Evolutionary conservation across 2,329 filamentous ascomycete species (phyloP).

Genomic region (Diaporthe citrichinensis): DNA sequence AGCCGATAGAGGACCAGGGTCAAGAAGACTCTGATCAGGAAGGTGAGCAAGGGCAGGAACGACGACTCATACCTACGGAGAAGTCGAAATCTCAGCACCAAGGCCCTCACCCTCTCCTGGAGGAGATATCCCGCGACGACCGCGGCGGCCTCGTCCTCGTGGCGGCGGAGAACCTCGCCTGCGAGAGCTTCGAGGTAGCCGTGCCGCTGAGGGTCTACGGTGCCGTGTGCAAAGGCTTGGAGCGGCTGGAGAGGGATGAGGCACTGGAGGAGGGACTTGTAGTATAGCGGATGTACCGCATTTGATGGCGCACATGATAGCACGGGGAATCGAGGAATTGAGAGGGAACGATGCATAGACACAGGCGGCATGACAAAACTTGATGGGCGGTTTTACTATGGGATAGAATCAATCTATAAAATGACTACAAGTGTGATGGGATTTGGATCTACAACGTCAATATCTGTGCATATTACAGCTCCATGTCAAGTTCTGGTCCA

Average conservation of each 20-base stretch:
- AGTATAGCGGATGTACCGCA: conserved; percentile 36
- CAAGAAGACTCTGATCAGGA: conserved; percentile 45
- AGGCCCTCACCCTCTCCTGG: conserved; percentile 72
- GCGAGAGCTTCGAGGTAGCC: conserved; percentile 91
- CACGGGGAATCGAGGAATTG: neutral
- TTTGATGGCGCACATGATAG: conserved; percentile 9
- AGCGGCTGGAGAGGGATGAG: conserved; percentile 69
- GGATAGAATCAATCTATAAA: conserved; percentile 18
- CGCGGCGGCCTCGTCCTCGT: conserved; percentile 81
- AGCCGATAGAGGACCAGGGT: conserved; percentile 44
- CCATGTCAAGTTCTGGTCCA: too few species aligned
- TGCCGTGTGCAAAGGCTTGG: conserved; percentile 69
- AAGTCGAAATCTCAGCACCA: conserved; percentile 37
- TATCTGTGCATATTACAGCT: neutral
- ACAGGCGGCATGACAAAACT: conserved; percentile 25
- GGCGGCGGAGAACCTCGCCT: conserved; percentile 82
- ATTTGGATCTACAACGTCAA: neutral
- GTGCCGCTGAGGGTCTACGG: conserved; percentile 88
- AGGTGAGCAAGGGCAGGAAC: conserved; percentile 36
- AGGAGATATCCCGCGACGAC: conserved; percentile 84
- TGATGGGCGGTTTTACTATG: conserved; percentile 10
- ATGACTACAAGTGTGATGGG: neutral
- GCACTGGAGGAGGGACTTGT: conserved; percentile 53
- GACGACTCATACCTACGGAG: conserved; percentile 46
- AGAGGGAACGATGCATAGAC: conserved; percentile 13